A percentile compares a stretch with the other conserved stretches of the same genome.
Conservation (phyloP, 768 basidiomycete species). For the Lentinula lateritia region DNA sequence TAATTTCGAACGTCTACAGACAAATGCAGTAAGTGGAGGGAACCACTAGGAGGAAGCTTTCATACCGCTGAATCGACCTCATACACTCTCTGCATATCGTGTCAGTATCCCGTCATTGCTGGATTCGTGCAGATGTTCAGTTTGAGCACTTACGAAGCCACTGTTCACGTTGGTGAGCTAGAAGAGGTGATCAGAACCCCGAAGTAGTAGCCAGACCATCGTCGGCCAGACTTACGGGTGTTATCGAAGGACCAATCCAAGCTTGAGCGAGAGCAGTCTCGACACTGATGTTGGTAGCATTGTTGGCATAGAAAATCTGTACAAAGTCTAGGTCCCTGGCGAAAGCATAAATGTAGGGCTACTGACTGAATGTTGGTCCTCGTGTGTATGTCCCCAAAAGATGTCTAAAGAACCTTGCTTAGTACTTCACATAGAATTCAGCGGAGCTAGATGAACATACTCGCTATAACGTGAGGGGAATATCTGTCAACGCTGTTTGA, state of each 20-base stretch:
- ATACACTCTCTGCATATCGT: constrained; percentile 37
- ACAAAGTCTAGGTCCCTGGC: background rate
- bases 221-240: constrained; percentile 29
- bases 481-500: constrained; percentile 66
- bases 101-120: background rate
- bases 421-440: constrained; percentile 6
- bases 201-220: background rate
- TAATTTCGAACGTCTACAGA: constrained; percentile 64
- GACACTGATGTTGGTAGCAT: constrained; percentile 53
- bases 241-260: constrained; percentile 66
- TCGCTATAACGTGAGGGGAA: constrained; percentile 73
- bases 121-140: background rate
- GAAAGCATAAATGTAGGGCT: background rate
- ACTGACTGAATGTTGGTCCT: constrained; percentile 62
- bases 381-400: constrained; percentile 77
- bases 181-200: background rate
- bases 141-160: constrained; percentile 39
- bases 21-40: background rate
- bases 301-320: constrained; percentile 70
- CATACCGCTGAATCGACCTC: constrained; percentile 66
- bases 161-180: constrained; percentile 60
- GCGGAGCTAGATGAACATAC: constrained; percentile 30
- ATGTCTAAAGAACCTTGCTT: constrained; percentile 37
- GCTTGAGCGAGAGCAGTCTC: constrained; percentile 44
- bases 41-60: background rate